Conservation (phyloP, 768 basidiomycete species). For the Serendipita sp. region DNA sequence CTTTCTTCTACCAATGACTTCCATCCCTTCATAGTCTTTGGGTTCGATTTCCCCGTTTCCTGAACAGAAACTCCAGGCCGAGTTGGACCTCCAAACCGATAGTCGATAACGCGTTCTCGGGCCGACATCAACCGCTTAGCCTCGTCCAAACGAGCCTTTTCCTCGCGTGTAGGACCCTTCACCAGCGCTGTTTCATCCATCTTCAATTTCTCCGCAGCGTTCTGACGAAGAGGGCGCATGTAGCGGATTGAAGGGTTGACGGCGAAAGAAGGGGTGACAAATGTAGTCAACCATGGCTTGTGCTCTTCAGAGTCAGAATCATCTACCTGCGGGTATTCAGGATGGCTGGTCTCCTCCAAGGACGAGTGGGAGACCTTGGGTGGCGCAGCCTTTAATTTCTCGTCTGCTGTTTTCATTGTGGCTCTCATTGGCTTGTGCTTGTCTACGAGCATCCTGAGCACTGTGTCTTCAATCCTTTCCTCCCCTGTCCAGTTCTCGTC, state of each 20-base stretch:
- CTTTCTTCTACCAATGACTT: constrained; percentile 55
- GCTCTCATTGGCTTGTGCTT: constrained; percentile 69
- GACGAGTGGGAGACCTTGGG: constrained; percentile 21
- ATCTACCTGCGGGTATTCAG: constrained; percentile 11
- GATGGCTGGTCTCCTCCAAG: constrained; percentile 16
- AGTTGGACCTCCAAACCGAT: constrained; percentile 26
- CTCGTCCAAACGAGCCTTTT: constrained; percentile 32
- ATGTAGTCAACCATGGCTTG: constrained; percentile 54
- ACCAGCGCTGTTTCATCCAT: constrained; percentile 24
- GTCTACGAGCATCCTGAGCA: constrained; percentile 73
- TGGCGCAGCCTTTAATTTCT: constrained; percentile 40
- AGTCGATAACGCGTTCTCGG: constrained; percentile 59
- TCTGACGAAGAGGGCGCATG: constrained; percentile 7
- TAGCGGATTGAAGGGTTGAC: constrained; percentile 10
- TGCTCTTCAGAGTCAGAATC: constrained; percentile 26
- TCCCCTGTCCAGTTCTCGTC: constrained; percentile 66
- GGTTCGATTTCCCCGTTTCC: constrained; percentile 23
- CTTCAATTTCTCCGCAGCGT: constrained; percentile 22
- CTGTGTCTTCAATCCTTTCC: constrained; percentile 48
- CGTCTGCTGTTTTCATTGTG: constrained; percentile 40
- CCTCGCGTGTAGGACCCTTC: constrained; percentile 19
- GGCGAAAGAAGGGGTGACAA: constrained; percentile 25
- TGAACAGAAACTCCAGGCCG: constrained; percentile 27
- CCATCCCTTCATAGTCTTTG: constrained; percentile 59
- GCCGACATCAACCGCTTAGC: constrained; percentile 45